Evolutionary conservation across 2,329 filamentous ascomycete species (phyloP).

Genomic region (Aspergillus sp.): DNA sequence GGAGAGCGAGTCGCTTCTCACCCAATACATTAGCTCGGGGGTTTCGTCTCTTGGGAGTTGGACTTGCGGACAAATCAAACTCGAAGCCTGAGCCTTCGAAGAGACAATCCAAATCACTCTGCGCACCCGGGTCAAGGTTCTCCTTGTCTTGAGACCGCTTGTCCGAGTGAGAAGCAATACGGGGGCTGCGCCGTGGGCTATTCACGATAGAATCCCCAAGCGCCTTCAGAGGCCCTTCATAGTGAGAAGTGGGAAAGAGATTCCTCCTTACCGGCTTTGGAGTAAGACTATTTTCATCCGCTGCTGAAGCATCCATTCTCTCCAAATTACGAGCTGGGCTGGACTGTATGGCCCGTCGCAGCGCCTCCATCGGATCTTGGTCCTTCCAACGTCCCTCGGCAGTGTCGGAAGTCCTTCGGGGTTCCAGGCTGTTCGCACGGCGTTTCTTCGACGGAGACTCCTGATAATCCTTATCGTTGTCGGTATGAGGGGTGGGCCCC

Average conservation of each 20-base stretch:
- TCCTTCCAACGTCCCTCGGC: slow-evolving; percentile 29
- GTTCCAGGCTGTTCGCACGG: slow-evolving; percentile 43
- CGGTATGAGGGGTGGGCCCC: slow-evolving; percentile 24
- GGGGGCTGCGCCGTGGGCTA: slow-evolving; percentile 44
- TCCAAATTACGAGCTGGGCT: slow-evolving; percentile 49
- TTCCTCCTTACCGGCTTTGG: slow-evolving; percentile 46
- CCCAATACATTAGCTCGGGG: slow-evolving; percentile 34
- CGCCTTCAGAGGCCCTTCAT: slow-evolving; percentile 28
- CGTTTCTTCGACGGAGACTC: slow-evolving; percentile 32
- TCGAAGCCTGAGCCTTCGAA: slow-evolving; percentile 53
- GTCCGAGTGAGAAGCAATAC: slow-evolving; percentile 27
- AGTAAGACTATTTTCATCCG: slow-evolving; percentile 43
- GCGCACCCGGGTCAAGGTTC: slow-evolving; percentile 41
- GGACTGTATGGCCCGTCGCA: slow-evolving; percentile 52
- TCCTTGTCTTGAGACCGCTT: slow-evolving; percentile 48
- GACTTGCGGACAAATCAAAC: slow-evolving; percentile 50
- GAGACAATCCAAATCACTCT: slow-evolving; percentile 53
- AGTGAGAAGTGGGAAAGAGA: slow-evolving; percentile 35
- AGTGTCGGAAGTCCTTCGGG: slow-evolving; percentile 27
- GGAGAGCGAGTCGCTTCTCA: slow-evolving; percentile 32
- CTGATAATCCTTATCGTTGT: slow-evolving; percentile 22
- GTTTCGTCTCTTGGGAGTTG: slow-evolving; percentile 46
- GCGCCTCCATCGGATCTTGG: slow-evolving; percentile 36
- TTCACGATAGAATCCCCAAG: slow-evolving; percentile 30
- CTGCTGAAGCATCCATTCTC: slow-evolving; percentile 27